Evolutionary conservation across 768 basidiomycete genomes (phyloP), one percentile per base, ranked within the genome.

Genomic region (Podaxis pistillaris): DNA sequence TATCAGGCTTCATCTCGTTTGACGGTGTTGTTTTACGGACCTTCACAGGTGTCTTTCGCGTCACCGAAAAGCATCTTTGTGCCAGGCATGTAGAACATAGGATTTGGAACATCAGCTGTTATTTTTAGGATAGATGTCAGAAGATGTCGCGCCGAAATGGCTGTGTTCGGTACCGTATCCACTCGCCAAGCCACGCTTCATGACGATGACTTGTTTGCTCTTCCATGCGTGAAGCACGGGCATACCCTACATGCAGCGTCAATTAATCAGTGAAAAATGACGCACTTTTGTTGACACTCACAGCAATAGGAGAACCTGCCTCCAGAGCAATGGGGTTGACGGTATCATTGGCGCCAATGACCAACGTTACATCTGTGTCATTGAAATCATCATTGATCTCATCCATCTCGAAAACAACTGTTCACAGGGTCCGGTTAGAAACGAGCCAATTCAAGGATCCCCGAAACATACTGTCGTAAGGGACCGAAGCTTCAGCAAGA

Each of bases 21-120:
- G 26, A 53, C 8, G 30, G 52, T 1, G 13, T 22, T 24, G 37
- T 50, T 41, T 22, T 52, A 13, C 30, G 5, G 15, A 89, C 90
- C 93, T 73, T 95, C 94, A 68, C 93, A 94, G 33, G 89, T 91
- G 68, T 91, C 90, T 71, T 93, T 94, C 37, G 94, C 94, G 73
- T 95, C 94, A 49, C 94, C 93, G 68, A 95, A 95, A 65, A 95
- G 68, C 94, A 95, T 95, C 77, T 88, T 91, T 24, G 93, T 90
- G 50, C 89, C 88, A 22, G 88, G 85, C 89, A 93, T 92, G 74
- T 91, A 95, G 81, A 95, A 95, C 89, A 95, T 90, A 19, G 93
- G 93, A 72, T 95, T 95, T 11, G 91, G 93, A 9, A 94, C 93
- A 71, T 94, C 93, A 57, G 94, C 93, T 90, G 73, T 55, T 15